Evolutionary conservation across 148 eudicot genomes (phyloP), one percentile per base, ranked within the genome.

Genomic region (Rhododendron simsii): DNA sequence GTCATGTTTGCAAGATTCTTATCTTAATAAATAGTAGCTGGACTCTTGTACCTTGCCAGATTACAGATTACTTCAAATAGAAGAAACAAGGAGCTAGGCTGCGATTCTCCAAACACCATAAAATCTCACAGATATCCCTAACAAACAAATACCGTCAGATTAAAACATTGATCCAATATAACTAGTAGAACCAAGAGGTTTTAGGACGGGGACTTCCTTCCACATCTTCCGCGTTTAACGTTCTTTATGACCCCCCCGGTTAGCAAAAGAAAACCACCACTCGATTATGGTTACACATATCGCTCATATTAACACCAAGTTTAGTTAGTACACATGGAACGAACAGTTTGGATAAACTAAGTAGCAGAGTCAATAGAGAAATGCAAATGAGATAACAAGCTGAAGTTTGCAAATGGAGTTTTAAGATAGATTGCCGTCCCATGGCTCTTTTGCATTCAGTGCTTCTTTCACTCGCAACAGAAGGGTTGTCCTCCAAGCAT

Each of bases 401-500:
- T 39, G 5, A 59, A 61, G 61, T 4, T 55, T 55, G 18, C 0
- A 63, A 44, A 45, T 67, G 47, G 2, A 37, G 45, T 23, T 89
- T 78, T 39, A 92, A 86, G 98, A 94, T 85, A 96, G 94, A 90
- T 96, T 95, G 81, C 92, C 96, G 55, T 93, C 98, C 86, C 93
- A 95, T 21, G 89, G 81, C 80, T 94, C 98, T 86, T 93, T 94
- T 65, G 91, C 93, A 91, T 93, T 94, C 87, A 94, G 86, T 16
- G 91, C 88, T 78, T 93, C 98, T 92, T 96, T 94, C 86, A 96
- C 98, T 92, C 98, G 93, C 78, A 91, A 90, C 37, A 96, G 92
- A 83, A 96, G 98, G 20, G 98, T 96, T 10, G 98, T 94, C 90
- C 90, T 92, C 98, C 95, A 92, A 47, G 92, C 92, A 90, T 96